Conservation (phyloP, 2,329 filamentous ascomycete species). For the Ophiostoma angusticollis region DNA sequence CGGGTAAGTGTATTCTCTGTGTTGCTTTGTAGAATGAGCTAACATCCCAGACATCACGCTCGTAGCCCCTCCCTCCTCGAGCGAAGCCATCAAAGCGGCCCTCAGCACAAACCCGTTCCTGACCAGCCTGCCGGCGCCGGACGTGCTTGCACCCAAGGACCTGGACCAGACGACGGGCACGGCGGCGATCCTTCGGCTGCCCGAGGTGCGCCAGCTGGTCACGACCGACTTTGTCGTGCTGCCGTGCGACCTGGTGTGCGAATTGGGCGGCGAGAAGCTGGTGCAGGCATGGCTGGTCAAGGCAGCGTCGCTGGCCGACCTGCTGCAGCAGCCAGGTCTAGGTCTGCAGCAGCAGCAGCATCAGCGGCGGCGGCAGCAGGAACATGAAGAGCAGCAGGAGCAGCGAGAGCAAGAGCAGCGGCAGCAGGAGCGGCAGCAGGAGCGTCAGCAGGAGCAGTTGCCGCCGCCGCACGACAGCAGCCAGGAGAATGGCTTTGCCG, state of each 20-base stretch:
- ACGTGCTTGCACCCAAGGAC: constrained; percentile 61
- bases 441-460: too few relatives aligned
- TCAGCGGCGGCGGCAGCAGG: not conserved
- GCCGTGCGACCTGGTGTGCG: constrained; percentile 87
- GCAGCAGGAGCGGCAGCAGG: not conserved
- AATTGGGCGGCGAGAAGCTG: constrained; percentile 69
- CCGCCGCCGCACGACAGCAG: too few relatives aligned
- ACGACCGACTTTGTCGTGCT: constrained; percentile 80
- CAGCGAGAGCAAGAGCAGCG: constrained; percentile 14
- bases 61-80: constrained; percentile 51
- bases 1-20: constrained; percentile 33
- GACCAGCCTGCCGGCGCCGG: constrained; percentile 58
- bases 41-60: constrained; percentile 43
- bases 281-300: constrained; percentile 88
- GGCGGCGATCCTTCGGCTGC: constrained; percentile 72
- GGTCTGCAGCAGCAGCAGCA: not conserved
- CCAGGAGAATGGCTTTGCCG: constrained; percentile 13
- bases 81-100: constrained; percentile 53
- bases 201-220: constrained; percentile 67
- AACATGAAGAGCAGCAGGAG: constrained; percentile 15
- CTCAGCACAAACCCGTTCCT: constrained; percentile 68
- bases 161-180: constrained; percentile 79
- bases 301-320: constrained; percentile 54
- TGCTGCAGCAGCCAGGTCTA: constrained; percentile 33
- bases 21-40: too few relatives aligned